These are phyloP conservation scores for Penicillium verrucosum DNA, from an alignment of 2,329 filamentous ascomycete species.

Conservation along the genomic window DNA sequence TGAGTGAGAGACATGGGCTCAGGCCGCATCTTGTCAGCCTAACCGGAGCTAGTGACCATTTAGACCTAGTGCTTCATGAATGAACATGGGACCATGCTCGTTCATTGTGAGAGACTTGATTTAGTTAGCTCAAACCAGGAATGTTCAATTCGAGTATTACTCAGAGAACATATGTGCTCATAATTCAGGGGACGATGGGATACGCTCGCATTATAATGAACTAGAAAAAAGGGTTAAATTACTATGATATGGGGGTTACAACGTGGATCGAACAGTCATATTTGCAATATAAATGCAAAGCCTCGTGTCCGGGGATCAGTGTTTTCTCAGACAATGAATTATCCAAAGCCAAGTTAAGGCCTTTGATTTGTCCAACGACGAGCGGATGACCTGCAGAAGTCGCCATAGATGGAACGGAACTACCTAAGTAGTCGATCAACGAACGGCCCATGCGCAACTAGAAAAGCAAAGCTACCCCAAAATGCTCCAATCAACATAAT, in stretches of 20 bases:
- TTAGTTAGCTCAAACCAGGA: background rate
- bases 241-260: background rate
- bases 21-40: conserved; percentile 21
- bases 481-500: background rate
- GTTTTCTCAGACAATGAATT: background rate
- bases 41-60: conserved; percentile 11
- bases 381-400: conserved; percentile 25
- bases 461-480: background rate
- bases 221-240: background rate
- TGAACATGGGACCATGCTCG: conserved; percentile 10
- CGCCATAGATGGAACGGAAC: conserved; percentile 9
- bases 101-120: background rate
- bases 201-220: background rate
- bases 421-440: conserved; percentile 22
- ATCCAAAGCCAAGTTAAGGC: background rate
- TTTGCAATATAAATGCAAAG: conserved; percentile 15
- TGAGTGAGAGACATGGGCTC: conserved; percentile 8
- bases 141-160: background rate
- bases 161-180: background rate
- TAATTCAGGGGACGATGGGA: background rate
- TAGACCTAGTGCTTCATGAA: conserved; percentile 13
- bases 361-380: background rate
- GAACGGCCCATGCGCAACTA: conserved; percentile 28
- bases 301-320: conserved; percentile 11
- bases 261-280: conserved; percentile 11